Evolutionary conservation across 352 stramenopile genomes (phyloP), one percentile per base, ranked within the genome.

Genomic region (Globisporangium carolinianum): DNA sequence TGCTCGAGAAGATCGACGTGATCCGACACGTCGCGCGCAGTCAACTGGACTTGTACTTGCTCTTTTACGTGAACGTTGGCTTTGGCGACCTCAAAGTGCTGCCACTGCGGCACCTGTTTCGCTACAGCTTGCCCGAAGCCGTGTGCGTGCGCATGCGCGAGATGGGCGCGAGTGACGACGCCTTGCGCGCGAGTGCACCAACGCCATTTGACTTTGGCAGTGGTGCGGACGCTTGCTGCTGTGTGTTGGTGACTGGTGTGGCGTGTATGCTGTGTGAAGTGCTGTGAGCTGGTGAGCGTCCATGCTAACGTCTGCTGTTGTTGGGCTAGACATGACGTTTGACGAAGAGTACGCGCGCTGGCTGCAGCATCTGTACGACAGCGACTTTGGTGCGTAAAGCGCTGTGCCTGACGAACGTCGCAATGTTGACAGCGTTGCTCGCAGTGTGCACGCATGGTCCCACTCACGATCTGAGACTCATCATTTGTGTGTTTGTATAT

Each of bases 291-390:
- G 24, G 24, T 32, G 24, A 32, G 2, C 24, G 24, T 32, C 24
- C 24, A 8, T 32, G 45, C n/a, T n/a, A 10, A 49, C 14, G 11
- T 47, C 3, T 47, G 12, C 42, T 47, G n/a, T 51, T 46, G 37
- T 5, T 11, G 18, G 2, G 18, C 14, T 62, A 65, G 72, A 65
- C 10, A 85, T 91, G 79, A 72, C 79, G 6, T 95, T 95, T 53
- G 86, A 95, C 47, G 86, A 91, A 61, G 79, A 94, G 60, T 95
- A 95, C 65, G 86, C 81, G 32, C 79, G 85, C 10, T 95, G 86
- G 86, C 67, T 95, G 18, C 86, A 95, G 68, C 75, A 90, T 57
- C 66, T 91, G 37, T 95, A 92, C 61, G 85, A 95, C 63, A 89
- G 76, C 5, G 85, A 95, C 58, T 69, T 91, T 11, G 81, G 85